Base-by-base conservation (phyloP, 2,329 filamentous ascomycete genomes). In the Lecanosticta acicola region DNA sequence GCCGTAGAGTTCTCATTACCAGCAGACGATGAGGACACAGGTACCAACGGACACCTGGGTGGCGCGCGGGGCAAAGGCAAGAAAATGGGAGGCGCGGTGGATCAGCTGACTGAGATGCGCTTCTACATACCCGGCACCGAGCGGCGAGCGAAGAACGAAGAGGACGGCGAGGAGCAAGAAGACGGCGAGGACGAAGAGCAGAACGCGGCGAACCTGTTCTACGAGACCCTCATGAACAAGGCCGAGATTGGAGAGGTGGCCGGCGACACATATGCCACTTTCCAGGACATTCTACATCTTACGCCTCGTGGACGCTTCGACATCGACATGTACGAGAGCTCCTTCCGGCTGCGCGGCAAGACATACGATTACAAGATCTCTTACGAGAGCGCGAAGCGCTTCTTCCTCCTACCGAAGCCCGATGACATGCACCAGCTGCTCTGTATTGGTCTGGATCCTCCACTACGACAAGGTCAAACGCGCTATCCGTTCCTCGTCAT, bases 291-390 rank as follows among this genome's bases (percentile, higher is more conserved):
- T 50, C 75, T 98, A 43, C 94, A 98, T 73, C 85, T 98, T 63
- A 98, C 93, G 10, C 93, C 93, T 54, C 87, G 93, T 85, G 94
- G 93, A 67, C 91, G 93, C 57, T 98, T 98, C 77, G 93, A 97
- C 68, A 95, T 98, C 71, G 93, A 98, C 68, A 95, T 98, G 85
- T 98, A 98, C 78, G 93, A 97, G 69, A 84, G 82, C 13, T 97
- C 93, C 2, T 97, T 98, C 78, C 85, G 93, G 53, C 79, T 98
- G 51, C 91, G 93, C 56, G 93, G 93, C 62, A 98, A 98, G 73
- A 98, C 93, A 18, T 98, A 98, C 75, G 94, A 98, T 73, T 98
- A 98, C 81, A 98, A 98, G 79, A 97, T 98, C 56, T 89, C 96
- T 67, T 98, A 96, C 70, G 87, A 96, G 47, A 82, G 84, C 40